These are phyloP conservation scores for Medicago truncatula DNA, from an alignment of 306 rosid genomes.

Conservation along the genomic window MtrunA17r5.0-ANR NC_053046.1:15486001-15486500, in stretches of 20 bases:
- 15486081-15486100: slow-evolving; percentile 32
- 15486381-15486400: slow-evolving; percentile 57
- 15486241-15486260: slow-evolving; percentile 35
- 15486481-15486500: slow-evolving; percentile 51
- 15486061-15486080: slow-evolving; percentile 10
- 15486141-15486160: slow-evolving; percentile 28
- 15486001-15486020: not conserved
- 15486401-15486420: slow-evolving; percentile 52
- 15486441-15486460: slow-evolving; percentile 23
- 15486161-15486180: not conserved
- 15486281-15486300: slow-evolving; percentile 15
- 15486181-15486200: slow-evolving; percentile 37
- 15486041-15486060: slow-evolving; percentile 22
- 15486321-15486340: slow-evolving; percentile 48
- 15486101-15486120: slow-evolving; percentile 36
- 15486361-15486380: slow-evolving; percentile 78
- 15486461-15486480: slow-evolving; percentile 51
- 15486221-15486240: slow-evolving; percentile 18
- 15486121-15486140: slow-evolving; percentile 15
- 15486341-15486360: slow-evolving; percentile 61
- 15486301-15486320: slow-evolving; percentile 47
- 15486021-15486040: slow-evolving; percentile 12
- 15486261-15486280: slow-evolving; percentile 34
- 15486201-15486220: not conserved
- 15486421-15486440: slow-evolving; percentile 59